These are phyloP conservation scores for Acmispon strigosus DNA, from an alignment of 306 rosid genomes.

Conservation along the genomic window DNA sequence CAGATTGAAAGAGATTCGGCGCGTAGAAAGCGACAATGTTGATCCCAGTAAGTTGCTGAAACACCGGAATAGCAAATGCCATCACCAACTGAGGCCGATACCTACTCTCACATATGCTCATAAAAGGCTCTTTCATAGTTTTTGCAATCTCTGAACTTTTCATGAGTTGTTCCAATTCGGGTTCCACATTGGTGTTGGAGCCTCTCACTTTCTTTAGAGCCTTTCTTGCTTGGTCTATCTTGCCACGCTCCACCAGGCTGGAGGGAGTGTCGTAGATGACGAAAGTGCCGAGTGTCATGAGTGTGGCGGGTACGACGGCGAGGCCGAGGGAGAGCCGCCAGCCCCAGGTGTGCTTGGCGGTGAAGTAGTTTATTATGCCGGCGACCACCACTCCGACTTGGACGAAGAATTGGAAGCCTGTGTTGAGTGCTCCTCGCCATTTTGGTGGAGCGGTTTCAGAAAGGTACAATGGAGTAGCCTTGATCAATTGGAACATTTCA, in stretches of 20 bases:
- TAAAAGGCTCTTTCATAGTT: slow-evolving; percentile 39
- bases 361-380: slow-evolving; percentile 33
- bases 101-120: slow-evolving; percentile 38
- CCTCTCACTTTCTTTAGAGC: slow-evolving; percentile 49
- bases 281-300: slow-evolving; percentile 45
- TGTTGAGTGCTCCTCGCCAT: slow-evolving; percentile 60
- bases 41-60: slow-evolving; percentile 62
- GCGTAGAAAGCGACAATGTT: slow-evolving; percentile 62
- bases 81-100: slow-evolving; percentile 67
- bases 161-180: slow-evolving; percentile 40
- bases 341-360: slow-evolving; percentile 37
- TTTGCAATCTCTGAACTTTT: slow-evolving; percentile 26
- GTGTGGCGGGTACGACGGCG: slow-evolving; percentile 39
- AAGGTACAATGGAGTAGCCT: slow-evolving; percentile 64
- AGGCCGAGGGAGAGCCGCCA: slow-evolving; percentile 60
- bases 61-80: slow-evolving; percentile 43
- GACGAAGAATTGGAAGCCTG: slow-evolving; percentile 40
- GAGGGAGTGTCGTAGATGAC: slow-evolving; percentile 52
- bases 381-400: slow-evolving; percentile 48
- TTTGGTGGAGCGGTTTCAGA: slow-evolving; percentile 71
- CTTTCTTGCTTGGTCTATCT: slow-evolving; percentile 40
- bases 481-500: background rate
- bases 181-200: slow-evolving; percentile 30
- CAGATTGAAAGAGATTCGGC: slow-evolving; percentile 59
- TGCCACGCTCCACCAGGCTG: slow-evolving; percentile 64